Conservation (phyloP, 2,329 filamentous ascomycete species). For the Stemphylium beticola region DNA sequence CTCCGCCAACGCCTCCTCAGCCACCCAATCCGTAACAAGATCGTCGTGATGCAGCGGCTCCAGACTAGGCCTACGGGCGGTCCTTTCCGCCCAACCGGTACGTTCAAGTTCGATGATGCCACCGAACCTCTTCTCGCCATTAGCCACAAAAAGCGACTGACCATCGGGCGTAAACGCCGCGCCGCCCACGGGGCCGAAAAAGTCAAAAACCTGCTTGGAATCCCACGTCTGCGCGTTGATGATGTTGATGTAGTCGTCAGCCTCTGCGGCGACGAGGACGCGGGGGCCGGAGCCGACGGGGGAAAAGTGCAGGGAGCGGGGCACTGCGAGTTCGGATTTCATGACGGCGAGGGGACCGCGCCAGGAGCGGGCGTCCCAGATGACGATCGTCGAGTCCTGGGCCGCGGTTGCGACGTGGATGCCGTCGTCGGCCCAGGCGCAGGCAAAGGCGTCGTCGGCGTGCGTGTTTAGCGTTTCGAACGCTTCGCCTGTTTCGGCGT, state of each 20-base stretch:
- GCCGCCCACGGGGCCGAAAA: constrained; percentile 78
- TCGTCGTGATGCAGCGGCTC: constrained; percentile 13
- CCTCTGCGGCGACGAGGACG: constrained; percentile 74
- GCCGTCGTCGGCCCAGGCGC: constrained; percentile 80
- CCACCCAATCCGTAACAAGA: constrained; percentile 30
- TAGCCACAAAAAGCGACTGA: constrained; percentile 70
- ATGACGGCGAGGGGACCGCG: constrained; percentile 62
- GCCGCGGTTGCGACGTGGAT: constrained; percentile 77
- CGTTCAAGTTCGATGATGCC: constrained; percentile 70
- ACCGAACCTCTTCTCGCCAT: constrained; percentile 69
- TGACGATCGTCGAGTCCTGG: constrained; percentile 74
- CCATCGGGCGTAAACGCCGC: constrained; percentile 71
- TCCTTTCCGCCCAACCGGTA: constrained; percentile 34
- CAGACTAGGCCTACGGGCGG: constrained; percentile 7
- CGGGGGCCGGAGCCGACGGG: constrained; percentile 71
- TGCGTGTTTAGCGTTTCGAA: constrained; percentile 67
- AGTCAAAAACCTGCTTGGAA: constrained; percentile 72
- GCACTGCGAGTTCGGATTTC: constrained; percentile 70
- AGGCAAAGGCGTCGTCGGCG: constrained; percentile 75
- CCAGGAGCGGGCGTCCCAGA: constrained; percentile 80
- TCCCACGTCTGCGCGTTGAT: constrained; percentile 70
- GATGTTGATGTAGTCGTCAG: constrained; percentile 74
- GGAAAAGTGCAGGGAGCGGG: constrained; percentile 73
- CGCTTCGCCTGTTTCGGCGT: constrained; percentile 69
- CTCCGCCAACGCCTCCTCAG: constrained; percentile 26